Evolutionary conservation across 805 yeast genomes (phyloP).

Genomic region (Ogataea pignaliae): DNA sequence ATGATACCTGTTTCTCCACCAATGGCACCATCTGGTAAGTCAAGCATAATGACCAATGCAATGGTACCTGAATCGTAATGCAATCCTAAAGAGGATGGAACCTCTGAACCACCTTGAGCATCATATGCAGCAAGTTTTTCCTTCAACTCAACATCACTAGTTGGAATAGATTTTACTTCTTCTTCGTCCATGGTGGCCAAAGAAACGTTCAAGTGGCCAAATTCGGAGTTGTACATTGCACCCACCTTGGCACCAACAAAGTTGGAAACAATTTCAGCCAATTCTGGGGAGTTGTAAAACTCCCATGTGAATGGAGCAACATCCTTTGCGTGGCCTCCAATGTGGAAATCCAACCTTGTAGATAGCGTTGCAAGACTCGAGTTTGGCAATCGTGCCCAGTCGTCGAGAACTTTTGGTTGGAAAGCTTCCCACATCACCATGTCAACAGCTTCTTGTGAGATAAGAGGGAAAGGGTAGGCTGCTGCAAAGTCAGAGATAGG

Average conservation of each 20-base stretch:
- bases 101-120: slow-evolving; percentile 29
- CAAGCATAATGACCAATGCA: slow-evolving; percentile 46
- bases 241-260: slow-evolving; percentile 49
- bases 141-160: slow-evolving; percentile 8
- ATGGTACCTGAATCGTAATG: slow-evolving; percentile 44
- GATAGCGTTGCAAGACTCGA: slow-evolving; percentile 26
- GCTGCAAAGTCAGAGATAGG: slow-evolving; percentile 37
- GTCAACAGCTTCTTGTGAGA: slow-evolving; percentile 53
- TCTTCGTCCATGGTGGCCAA: slow-evolving; percentile 27
- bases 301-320: slow-evolving; percentile 40
- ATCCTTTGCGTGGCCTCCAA: slow-evolving; percentile 43
- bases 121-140: slow-evolving; percentile 12
- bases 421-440: slow-evolving; percentile 51
- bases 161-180: slow-evolving; percentile 5
- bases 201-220: slow-evolving; percentile 46
- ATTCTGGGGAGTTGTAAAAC: slow-evolving; percentile 49
- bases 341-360: slow-evolving; percentile 37
- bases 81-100: slow-evolving; percentile 44
- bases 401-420: slow-evolving; percentile 36
- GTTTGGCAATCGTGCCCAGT: slow-evolving; percentile 37
- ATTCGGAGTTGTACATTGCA: slow-evolving; percentile 46
- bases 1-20: slow-evolving; percentile 50
- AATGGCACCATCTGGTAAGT: slow-evolving; percentile 40
- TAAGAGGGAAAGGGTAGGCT: slow-evolving; percentile 53
- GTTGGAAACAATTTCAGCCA: slow-evolving; percentile 39